phyloP scores from a whole-genome alignment of 768 basidiomycete genomes.

The Lactifluus piperatus region DNA sequence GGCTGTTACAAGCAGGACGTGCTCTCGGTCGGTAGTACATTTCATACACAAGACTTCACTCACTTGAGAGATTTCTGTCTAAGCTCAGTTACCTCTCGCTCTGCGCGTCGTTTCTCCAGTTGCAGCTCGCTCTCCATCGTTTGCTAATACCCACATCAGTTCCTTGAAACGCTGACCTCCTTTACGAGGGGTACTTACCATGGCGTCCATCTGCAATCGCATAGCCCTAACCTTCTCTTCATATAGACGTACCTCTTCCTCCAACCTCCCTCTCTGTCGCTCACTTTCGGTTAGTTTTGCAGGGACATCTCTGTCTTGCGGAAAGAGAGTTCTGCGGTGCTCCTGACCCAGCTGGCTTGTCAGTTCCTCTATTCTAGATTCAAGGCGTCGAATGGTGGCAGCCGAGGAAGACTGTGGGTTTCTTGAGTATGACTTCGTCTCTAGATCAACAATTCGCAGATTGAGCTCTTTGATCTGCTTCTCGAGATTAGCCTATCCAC shows the following conservation, averaged over 20 bases:
- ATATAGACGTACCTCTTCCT: conserved; percentile 54
- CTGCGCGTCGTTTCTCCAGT: conserved; percentile 64
- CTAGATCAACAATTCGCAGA: conserved; percentile 72
- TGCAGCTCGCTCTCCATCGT: conserved; percentile 59
- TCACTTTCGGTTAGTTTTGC: conserved; percentile 52
- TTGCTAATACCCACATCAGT: conserved; percentile 39
- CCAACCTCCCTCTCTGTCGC: conserved; percentile 49
- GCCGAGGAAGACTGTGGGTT: conserved; percentile 36
- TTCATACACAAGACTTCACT: conserved; percentile 21
- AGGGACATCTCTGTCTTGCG: conserved; percentile 41
- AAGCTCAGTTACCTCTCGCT: conserved; percentile 66
- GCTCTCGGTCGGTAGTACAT: not conserved
- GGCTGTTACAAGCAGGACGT: not conserved
- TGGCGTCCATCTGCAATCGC: conserved; percentile 49
- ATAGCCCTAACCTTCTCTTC: conserved; percentile 50
- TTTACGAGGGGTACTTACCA: conserved; percentile 37
- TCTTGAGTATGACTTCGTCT: conserved; percentile 59
- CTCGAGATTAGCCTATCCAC: conserved; percentile 62
- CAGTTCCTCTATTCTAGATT: conserved; percentile 67
- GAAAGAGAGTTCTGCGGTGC: conserved; percentile 30
- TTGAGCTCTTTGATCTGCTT: conserved; percentile 82
- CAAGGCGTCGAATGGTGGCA: conserved; percentile 46
- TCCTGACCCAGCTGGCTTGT: conserved; percentile 49
- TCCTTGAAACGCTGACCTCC: not conserved
- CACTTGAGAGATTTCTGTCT: conserved; percentile 64